phyloP scores from a whole-genome alignment of 2,329 filamentous ascomycete genomes.

The Aureobasidium vineae region DNA sequence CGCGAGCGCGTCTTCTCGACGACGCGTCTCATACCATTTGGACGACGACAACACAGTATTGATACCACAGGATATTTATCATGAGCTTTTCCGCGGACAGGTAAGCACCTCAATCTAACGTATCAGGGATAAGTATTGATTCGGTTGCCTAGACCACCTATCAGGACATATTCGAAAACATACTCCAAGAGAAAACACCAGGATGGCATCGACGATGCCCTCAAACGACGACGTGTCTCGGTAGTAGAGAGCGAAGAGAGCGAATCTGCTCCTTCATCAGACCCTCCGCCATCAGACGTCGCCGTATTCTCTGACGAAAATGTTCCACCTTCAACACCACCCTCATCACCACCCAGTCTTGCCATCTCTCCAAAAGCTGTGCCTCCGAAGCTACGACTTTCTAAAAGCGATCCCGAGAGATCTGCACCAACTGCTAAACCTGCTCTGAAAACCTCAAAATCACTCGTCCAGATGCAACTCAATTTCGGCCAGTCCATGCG shows the following conservation, averaged over 20 bases:
- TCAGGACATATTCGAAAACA: conserved; percentile 20
- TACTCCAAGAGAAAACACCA: conserved; percentile 22
- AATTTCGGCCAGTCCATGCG: conserved; percentile 57
- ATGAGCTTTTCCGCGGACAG: conserved; percentile 14
- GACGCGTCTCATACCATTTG: conserved; percentile 14
- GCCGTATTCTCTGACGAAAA: conserved; percentile 33
- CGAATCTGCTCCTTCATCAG: conserved; percentile 18
- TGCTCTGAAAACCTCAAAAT: conserved; percentile 30
- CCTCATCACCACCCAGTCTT: conserved; percentile 50
- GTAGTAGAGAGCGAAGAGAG: conserved; percentile 2
- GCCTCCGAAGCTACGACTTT: conserved; percentile 35
- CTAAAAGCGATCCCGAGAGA: not conserved
- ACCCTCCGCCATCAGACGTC: conserved; percentile 29
- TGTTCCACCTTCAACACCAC: conserved; percentile 46
- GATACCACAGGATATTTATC: not conserved
- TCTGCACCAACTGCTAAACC: not conserved
- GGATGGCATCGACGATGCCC: not conserved
- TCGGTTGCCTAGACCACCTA: not conserved
- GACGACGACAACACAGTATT: conserved; percentile 9
- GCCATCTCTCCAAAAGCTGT: conserved; percentile 32
- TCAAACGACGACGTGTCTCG: conserved; percentile 28
- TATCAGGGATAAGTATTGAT: not conserved
- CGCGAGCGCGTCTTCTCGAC: conserved; percentile 21
- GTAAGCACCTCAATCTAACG: not conserved
- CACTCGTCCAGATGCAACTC: conserved; percentile 60